A percentile compares a stretch with the other conserved stretches of the same genome.
Evolutionary conservation across 306 rosid genomes (phyloP).

Genomic region (Cicer pinnatifidum): DNA sequence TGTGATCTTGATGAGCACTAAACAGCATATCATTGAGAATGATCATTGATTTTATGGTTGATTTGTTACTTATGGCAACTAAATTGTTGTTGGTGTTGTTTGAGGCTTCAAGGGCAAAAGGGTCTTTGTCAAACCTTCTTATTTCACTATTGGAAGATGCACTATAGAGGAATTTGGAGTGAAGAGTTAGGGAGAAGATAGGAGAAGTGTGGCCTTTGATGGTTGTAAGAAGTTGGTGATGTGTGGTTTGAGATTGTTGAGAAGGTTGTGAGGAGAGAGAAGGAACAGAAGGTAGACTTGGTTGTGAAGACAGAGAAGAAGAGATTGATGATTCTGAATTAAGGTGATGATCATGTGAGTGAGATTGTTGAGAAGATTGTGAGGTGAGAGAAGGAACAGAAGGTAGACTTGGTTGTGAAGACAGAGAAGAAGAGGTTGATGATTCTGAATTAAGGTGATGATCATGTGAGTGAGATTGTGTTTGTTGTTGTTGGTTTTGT

Average conservation of each 20-base stretch:
- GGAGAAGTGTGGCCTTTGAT: slow-evolving; percentile 54
- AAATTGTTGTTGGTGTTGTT: background rate
- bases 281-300: slow-evolving; percentile 76
- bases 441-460: slow-evolving; percentile 49
- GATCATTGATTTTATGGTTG: slow-evolving; percentile 53
- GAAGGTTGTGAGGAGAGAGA: slow-evolving; percentile 52
- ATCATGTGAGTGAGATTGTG: slow-evolving; percentile 32
- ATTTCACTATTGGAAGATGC: slow-evolving; percentile 58
- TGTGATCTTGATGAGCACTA: slow-evolving; percentile 76
- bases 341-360: slow-evolving; percentile 36
- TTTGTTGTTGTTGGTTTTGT: slow-evolving; percentile 34
- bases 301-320: slow-evolving; percentile 66
- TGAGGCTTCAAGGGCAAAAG: slow-evolving; percentile 21
- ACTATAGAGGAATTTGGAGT: slow-evolving; percentile 53
- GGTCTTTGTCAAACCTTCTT: slow-evolving; percentile 40
- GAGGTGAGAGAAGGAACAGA: slow-evolving; percentile 67
- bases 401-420: slow-evolving; percentile 76
- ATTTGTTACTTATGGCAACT: slow-evolving; percentile 34
- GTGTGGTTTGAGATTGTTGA: slow-evolving; percentile 25
- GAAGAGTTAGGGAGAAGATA: slow-evolving; percentile 55
- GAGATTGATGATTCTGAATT: slow-evolving; percentile 56
- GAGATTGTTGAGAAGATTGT: slow-evolving; percentile 20
- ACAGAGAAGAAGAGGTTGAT: slow-evolving; percentile 59
- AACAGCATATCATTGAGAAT: slow-evolving; percentile 47
- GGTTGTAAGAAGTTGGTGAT: slow-evolving; percentile 50